Base-by-base conservation (phyloP, 345 rosid genomes). In the Capsella bursapastoris region DNA sequence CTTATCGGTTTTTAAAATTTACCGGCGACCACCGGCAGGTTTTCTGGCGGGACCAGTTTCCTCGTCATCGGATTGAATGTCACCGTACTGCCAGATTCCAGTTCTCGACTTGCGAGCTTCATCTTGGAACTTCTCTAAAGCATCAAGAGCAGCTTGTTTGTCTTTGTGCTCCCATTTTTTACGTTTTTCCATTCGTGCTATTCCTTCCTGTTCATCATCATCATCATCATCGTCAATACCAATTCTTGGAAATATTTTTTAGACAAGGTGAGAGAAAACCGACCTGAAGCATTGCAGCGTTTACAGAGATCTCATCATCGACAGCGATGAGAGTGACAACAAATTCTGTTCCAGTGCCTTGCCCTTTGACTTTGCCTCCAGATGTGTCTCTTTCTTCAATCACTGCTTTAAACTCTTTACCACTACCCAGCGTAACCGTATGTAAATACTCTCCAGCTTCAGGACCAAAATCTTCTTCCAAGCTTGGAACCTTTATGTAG, bases 41-140 rank as follows among this genome's bases (percentile, higher is more conserved):
- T 83, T 86, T 52, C 31, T 85, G 4, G 85, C 87, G 2, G 89
- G 92, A 72, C 64, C 87, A n/a, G 69, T 45, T 45, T 92, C 99
- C 82, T 96, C 99, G 14, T 96, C 99, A 41, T 96, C 99, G 0
- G 99, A 96, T 71, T 88, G 70, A 13, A 96, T 70, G 78, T 96
- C 99, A 37, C 99, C 99, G 7, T 96, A 91, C 80, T 85, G 83
- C 99, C 99, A 96, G 58, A 96, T 90, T 47, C 96, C 92, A 2
- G 72, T 78, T 81, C 99, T 83, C 18, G 61, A 81, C 8, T 84
- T 79, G 55, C 89, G 85, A 27, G 99, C 99, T 70, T 89, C 90
- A 3, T 85, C 88, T 87, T 96, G 99, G 67, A 80, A 85, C 57
- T 79, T 84, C 77, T 96, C 98, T 79, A 96, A 68, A 32, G 69